Conservation (phyloP, 345 rosid genomes). For the Moringa oleifera region DNA sequence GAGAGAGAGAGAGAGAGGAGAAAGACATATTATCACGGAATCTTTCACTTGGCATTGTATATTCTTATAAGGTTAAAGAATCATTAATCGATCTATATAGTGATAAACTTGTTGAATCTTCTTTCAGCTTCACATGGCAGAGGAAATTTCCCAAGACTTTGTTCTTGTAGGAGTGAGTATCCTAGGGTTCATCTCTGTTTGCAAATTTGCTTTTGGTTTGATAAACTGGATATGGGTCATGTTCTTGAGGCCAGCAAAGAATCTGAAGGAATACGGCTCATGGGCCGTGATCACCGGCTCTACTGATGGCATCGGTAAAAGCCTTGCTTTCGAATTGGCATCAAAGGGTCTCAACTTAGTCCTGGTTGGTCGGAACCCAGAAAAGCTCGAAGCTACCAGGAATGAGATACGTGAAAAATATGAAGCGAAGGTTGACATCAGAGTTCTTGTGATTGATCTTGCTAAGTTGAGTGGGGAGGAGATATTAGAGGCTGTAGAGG, state of each 20-base stretch:
- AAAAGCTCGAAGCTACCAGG: conserved; percentile 59
- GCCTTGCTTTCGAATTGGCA: conserved; percentile 77
- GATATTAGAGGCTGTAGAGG: conserved; percentile 71
- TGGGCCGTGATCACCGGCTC: conserved; percentile 93
- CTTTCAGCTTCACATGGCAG: too few species aligned
- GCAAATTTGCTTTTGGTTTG: conserved; percentile 14
- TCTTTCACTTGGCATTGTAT: too few species aligned
- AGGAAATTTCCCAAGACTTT: conserved; percentile 9
- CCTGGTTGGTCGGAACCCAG: conserved; percentile 73
- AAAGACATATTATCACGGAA: too few species aligned
- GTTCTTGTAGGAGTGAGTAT: not conserved
- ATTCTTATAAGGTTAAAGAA: too few species aligned
- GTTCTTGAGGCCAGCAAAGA: conserved; percentile 82
- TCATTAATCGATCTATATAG: too few species aligned
- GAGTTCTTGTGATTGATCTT: conserved; percentile 73
- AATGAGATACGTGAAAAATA: conserved; percentile 52
- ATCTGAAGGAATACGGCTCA: conserved; percentile 82
- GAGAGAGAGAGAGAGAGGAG: too few species aligned
- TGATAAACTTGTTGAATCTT: too few species aligned
- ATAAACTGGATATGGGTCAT: conserved; percentile 27
- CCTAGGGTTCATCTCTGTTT: conserved; percentile 28
- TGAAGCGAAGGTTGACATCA: conserved; percentile 42
- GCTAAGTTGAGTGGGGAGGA: too few species aligned
- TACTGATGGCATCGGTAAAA: conserved; percentile 92
- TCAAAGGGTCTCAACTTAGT: conserved; percentile 72